phyloP scores from a whole-genome alignment of 202 grass and related monocot genomes.

The Hordeum pubiflorum region DNA sequence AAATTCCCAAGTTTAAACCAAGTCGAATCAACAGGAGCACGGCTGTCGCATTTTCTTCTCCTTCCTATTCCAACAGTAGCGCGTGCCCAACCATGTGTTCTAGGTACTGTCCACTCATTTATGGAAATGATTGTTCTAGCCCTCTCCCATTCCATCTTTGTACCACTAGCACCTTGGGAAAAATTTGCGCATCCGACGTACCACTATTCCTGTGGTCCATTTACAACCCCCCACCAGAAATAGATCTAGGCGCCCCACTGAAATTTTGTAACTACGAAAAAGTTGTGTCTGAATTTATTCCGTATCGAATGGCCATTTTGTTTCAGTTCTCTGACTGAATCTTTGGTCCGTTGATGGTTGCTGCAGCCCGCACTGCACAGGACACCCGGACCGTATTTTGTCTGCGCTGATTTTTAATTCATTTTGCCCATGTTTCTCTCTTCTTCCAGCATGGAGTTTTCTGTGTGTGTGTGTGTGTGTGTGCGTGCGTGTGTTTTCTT shows the following conservation, averaged over 20 bases:
- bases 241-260: not conserved
- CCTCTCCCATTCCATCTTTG: slow-evolving; percentile 13
- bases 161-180: not conserved
- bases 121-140: slow-evolving; percentile 28
- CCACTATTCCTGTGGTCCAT: not conserved
- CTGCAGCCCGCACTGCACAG: not conserved
- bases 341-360: not conserved
- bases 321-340: not conserved
- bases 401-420: not conserved
- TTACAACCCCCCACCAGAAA: not conserved
- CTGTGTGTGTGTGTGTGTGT: no score
- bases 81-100: not conserved
- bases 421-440: not conserved
- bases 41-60: not conserved
- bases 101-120: slow-evolving; percentile 7
- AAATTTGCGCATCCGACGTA: not conserved
- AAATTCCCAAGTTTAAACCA: not conserved
- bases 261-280: not conserved
- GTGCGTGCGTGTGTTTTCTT: not conserved
- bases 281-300: not conserved
- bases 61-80: not conserved
- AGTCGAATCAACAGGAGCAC: not conserved
- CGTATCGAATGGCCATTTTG: not conserved
- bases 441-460: not conserved
- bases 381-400: not conserved